Evolutionary conservation across 768 basidiomycete genomes (phyloP).

Genomic region (Lentinus brumalis): DNA sequence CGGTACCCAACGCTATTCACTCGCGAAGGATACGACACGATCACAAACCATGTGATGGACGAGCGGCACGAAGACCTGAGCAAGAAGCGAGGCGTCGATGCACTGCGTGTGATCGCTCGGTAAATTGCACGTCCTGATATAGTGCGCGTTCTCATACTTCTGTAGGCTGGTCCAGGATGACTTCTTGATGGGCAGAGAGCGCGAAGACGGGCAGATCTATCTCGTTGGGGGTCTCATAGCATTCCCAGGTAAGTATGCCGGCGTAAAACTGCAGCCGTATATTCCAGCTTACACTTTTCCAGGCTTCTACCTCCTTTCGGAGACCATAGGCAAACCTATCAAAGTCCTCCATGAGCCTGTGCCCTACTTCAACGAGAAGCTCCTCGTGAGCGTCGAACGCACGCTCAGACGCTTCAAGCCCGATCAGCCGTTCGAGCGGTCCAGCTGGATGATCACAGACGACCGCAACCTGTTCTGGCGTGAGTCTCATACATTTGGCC

Average conservation of each 20-base stretch:
- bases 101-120: constrained; percentile 31
- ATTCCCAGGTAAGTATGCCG: constrained; percentile 27
- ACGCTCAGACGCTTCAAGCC: constrained; percentile 38
- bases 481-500: constrained; percentile 10
- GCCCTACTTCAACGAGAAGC: constrained; percentile 39
- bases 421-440: constrained; percentile 37
- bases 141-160: no score
- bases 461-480: constrained; percentile 33
- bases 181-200: constrained; percentile 38
- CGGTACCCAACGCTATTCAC: constrained; percentile 38
- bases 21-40: constrained; percentile 12
- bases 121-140: constrained; percentile 6
- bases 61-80: constrained; percentile 21
- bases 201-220: constrained; percentile 38
- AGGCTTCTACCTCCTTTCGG: constrained; percentile 37
- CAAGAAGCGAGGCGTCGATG: constrained; percentile 26
- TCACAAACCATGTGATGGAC: constrained; percentile 33
- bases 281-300: neutral
- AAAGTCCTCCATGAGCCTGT: constrained; percentile 31
- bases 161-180: constrained; percentile 36
- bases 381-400: constrained; percentile 37
- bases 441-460: constrained; percentile 38
- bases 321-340: constrained; percentile 35
- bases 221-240: constrained; percentile 38
- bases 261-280: neutral